Percentiles rank a stretch among this genome's conserved stretches.
phyloP scores from a whole-genome alignment of 73 alveolate species.

The Blepharisma japonicum region DNA sequence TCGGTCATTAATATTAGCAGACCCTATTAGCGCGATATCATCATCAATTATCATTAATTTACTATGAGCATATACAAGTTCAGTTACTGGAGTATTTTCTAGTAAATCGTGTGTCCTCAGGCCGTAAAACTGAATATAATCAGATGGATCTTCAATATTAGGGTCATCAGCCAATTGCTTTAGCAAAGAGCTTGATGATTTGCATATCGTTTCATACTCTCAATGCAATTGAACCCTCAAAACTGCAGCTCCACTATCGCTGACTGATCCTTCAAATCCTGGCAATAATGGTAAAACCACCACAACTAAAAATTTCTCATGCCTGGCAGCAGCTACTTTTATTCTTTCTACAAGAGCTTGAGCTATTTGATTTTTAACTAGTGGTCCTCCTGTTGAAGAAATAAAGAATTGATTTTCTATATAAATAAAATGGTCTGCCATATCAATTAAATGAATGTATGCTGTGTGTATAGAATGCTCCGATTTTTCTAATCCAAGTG shows the following conservation, averaged over 20 bases:
- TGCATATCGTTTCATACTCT: constrained; percentile 63
- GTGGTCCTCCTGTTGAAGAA: constrained; percentile 63
- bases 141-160: constrained; percentile 70
- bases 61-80: constrained; percentile 90
- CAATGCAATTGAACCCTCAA: constrained; percentile 65
- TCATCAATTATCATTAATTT: constrained; percentile 95
- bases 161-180: constrained; percentile 57
- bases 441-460: constrained; percentile 71
- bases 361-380: constrained; percentile 73
- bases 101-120: constrained; percentile 83
- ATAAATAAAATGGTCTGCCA: constrained; percentile 85
- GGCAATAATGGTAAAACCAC: constrained; percentile 94
- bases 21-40: constrained; percentile 82
- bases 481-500: constrained; percentile 79
- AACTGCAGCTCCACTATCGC: constrained; percentile 42
- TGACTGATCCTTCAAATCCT: constrained; percentile 89
- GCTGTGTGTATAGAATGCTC: constrained; percentile 88
- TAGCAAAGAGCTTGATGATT: constrained; percentile 58
- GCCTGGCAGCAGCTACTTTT: constrained; percentile 54
- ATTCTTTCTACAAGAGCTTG: constrained; percentile 74
- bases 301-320: constrained; percentile 72
- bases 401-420: constrained; percentile 96
- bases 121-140: constrained; percentile 84
- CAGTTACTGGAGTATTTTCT: constrained; percentile 75
- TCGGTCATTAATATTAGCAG: constrained; percentile 98